These are phyloP conservation scores for Citrullus mucosospermus DNA, from an alignment of 306 rosid genomes.

Conservation along the genomic window DNA sequence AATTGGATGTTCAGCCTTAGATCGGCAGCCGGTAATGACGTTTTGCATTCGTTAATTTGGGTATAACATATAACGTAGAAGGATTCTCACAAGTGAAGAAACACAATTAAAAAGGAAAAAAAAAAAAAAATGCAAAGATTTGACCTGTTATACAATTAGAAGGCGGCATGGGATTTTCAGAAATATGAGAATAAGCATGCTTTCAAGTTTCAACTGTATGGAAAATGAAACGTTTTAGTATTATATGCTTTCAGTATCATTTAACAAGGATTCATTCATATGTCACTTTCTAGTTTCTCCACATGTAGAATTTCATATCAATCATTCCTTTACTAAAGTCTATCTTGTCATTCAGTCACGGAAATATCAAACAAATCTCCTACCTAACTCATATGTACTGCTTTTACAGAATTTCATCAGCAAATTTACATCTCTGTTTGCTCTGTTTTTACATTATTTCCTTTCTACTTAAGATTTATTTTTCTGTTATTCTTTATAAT, in stretches of 20 bases:
- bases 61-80: background rate
- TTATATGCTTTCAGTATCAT: background rate
- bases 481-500: too few species aligned
- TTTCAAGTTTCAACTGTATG: background rate
- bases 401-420: background rate
- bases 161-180: background rate
- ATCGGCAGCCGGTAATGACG: background rate
- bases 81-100: too few species aligned
- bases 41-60: background rate
- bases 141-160: background rate
- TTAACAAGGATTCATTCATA: background rate
- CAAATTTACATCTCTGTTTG: background rate
- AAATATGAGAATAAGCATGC: background rate
- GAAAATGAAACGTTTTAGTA: background rate
- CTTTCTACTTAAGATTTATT: too few species aligned
- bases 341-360: background rate
- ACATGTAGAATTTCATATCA: background rate
- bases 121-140: background rate
- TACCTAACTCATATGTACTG: background rate
- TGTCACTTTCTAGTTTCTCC: background rate
- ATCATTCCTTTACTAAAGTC: background rate
- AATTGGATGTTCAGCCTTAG: background rate
- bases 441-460: too few species aligned
- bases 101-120: too few species aligned
- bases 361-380: background rate